Base-by-base conservation (phyloP, 345 rosid species). In the Physaria fendleri region DNA sequence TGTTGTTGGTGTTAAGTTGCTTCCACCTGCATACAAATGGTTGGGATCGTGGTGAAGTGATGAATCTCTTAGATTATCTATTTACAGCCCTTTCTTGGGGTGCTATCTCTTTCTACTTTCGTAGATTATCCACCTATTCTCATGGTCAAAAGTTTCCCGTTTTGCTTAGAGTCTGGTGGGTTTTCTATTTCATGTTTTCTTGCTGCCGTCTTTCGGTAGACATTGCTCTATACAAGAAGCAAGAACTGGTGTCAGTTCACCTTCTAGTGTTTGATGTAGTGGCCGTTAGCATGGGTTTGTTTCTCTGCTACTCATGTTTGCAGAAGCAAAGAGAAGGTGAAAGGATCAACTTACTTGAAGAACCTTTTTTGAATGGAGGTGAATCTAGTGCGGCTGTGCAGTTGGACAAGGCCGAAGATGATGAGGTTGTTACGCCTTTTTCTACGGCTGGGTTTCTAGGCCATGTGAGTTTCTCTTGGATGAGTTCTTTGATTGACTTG, bases 151-250 rank as follows among this genome's bases (percentile, higher is more conserved):
- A 53, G 76, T 66, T 84, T 63, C 84, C 83, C 2, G 14, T 80
- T 37, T 46, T 71, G 28, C 77, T 90, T 70, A 83, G 89, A 71
- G 56, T 81, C 63, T 90, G 94, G 95, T 85, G 88, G 94, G 83
- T 75, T 13, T 71, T 82, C 24, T 85, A 72, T 72, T 64, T 76
- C 16, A 61, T 74, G 51, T 56, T 80, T 64, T 82, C 91, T 45
- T 80, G 78, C 77, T 83, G 71, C 76, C 68, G 79, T 50, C 76
- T 87, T 56, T 74, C 65, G 56, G 56, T 81, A 55, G 89, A 82
- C 73, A 13, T 78, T 74, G 62, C 77, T 71, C 59, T 76, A 48
- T 61, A 64, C 64, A 56, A 55, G 54, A 73, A 45, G 50, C 78
- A 68, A 39, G 35, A 23, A 8, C 24, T 69, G 5, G 49, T 57